phyloP scores from a whole-genome alignment of 345 rosid genomes.

The Rhizophora apiculata region DNA sequence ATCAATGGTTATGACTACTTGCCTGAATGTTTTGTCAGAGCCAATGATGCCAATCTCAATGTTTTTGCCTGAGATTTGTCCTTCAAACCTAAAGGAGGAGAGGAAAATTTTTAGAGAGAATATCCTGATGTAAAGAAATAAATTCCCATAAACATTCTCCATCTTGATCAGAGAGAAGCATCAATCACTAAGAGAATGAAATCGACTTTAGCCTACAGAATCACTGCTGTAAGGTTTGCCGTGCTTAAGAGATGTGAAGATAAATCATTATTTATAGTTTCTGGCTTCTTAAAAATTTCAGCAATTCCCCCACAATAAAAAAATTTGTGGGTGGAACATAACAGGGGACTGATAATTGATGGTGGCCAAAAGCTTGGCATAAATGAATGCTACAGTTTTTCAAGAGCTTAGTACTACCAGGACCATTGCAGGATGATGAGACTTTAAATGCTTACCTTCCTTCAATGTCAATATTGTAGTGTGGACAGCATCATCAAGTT shows the following conservation, averaged over 20 bases:
- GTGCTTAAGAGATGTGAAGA: no score
- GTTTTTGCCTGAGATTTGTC: constrained; percentile 65
- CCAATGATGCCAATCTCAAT: constrained; percentile 83
- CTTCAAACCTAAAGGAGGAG: constrained; percentile 63
- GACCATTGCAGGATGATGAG: background rate
- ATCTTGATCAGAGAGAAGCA: background rate
- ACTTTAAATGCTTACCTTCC: constrained; percentile 57
- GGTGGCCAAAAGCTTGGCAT: background rate
- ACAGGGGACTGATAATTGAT: no score
- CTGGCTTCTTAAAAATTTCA: no score
- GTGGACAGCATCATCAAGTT: constrained; percentile 98
- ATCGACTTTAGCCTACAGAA: no score
- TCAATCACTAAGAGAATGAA: no score
- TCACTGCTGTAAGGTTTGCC: no score
- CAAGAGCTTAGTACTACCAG: background rate
- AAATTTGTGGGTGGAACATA: no score
- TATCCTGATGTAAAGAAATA: background rate
- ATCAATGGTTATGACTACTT: background rate
- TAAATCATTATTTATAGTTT: no score
- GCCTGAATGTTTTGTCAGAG: constrained; percentile 78
- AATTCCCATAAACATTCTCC: background rate
- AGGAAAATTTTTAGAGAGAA: background rate
- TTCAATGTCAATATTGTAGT: constrained; percentile 90
- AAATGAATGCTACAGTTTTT: background rate
- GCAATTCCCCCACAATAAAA: no score